phyloP scores from a whole-genome alignment of 768 basidiomycete genomes.

The Pleurotus sapidus region DNA sequence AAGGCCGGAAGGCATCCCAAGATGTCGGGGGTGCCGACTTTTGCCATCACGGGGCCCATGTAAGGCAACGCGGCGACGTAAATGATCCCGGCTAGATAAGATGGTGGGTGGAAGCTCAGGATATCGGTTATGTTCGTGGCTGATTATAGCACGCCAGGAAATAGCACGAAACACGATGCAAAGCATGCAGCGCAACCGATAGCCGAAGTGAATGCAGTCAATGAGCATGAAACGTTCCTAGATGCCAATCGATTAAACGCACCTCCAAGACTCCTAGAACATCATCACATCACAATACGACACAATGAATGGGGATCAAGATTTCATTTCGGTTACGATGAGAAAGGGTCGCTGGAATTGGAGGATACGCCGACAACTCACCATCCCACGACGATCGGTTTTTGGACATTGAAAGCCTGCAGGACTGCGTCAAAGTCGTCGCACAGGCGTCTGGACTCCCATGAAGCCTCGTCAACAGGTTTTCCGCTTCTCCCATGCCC shows the following conservation, averaged over 20 bases:
- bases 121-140: constrained; percentile 25
- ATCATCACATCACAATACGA: neutral
- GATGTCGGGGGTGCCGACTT: constrained; percentile 15
- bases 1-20: constrained; percentile 15
- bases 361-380: constrained; percentile 11
- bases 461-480: constrained; percentile 9
- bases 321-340: neutral
- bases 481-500: constrained; percentile 15
- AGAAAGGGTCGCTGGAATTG: neutral
- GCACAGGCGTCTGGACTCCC: constrained; percentile 10
- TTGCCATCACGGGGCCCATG: constrained; percentile 19
- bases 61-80: constrained; percentile 23
- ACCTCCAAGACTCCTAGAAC: constrained; percentile 23
- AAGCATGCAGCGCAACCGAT: neutral
- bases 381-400: constrained; percentile 32
- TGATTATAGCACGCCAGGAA: neutral
- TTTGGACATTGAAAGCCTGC: constrained; percentile 22
- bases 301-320: neutral
- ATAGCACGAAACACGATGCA: too few species aligned
- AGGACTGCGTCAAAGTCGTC: constrained; percentile 19
- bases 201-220: neutral
- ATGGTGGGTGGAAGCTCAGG: constrained; percentile 19
- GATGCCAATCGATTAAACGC: constrained; percentile 8
- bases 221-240: neutral
- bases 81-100: constrained; percentile 23